Evolutionary conservation across 2,329 filamentous ascomycete genomes (phyloP).

Genomic region (Bipolaris victoriae): DNA sequence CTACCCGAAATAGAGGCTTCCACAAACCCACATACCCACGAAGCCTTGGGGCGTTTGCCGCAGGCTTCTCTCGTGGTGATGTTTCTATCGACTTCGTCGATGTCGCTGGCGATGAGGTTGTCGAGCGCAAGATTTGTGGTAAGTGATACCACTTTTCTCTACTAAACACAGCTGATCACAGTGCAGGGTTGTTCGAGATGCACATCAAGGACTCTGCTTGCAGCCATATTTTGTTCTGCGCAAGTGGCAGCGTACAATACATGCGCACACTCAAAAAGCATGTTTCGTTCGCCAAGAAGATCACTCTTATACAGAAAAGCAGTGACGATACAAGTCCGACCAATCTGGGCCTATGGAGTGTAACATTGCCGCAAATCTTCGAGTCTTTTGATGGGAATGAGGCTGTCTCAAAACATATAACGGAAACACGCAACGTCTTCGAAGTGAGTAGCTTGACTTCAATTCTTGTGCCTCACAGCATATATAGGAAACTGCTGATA

Average conservation of each 20-base stretch:
- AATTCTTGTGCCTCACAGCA: not conserved
- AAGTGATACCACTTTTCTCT: not conserved
- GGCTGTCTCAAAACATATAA: not conserved
- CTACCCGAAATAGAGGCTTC: not conserved
- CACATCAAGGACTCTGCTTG: not conserved
- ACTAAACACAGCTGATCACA: not conserved
- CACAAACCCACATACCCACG: not conserved
- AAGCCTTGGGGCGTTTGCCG: slow-evolving; percentile 2
- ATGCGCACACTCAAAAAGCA: not conserved
- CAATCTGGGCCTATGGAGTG: not conserved
- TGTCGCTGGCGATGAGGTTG: slow-evolving; percentile 1
- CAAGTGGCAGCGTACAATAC: not conserved
- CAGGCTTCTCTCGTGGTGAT: slow-evolving; percentile 5
- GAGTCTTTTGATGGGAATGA: not conserved
- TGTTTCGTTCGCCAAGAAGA: not conserved
- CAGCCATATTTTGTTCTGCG: not conserved
- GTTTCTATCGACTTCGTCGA: slow-evolving; percentile 5
- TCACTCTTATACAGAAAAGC: not conserved
- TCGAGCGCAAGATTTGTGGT: slow-evolving; percentile 9
- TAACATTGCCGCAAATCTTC: not conserved
- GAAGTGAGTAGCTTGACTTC: not conserved
- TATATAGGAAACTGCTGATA: not conserved
- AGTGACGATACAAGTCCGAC: not conserved
- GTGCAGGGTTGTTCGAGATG: not conserved
- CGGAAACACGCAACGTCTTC: not conserved